Conservation (phyloP, 495 filamentous ascomycete species). For the Bacidia rubella region DNA sequence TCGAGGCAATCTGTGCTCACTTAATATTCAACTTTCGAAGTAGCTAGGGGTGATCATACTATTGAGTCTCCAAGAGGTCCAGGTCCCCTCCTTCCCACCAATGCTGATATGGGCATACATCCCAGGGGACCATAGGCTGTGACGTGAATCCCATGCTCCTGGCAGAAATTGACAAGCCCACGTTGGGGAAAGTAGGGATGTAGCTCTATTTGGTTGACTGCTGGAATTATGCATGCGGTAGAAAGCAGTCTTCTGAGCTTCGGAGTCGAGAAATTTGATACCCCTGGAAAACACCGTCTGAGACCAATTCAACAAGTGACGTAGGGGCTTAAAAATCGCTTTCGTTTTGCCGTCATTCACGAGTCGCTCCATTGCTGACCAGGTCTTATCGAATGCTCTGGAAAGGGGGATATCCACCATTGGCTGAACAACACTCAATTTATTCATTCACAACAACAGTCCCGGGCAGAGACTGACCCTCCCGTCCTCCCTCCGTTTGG, state of each 20-base stretch:
- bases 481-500: no score
- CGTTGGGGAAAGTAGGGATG: background rate
- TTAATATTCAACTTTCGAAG: no score
- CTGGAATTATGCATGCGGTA: background rate
- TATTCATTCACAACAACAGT: no score
- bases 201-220: background rate
- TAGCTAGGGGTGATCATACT: no score
- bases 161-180: background rate
- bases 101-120: background rate
- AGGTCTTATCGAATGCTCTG: background rate
- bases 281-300: background rate
- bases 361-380: background rate
- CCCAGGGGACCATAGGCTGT: background rate
- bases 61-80: background rate
- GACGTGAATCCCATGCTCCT: background rate
- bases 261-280: background rate
- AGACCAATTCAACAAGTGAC: no score
- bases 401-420: background rate
- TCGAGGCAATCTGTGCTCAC: no score
- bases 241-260: background rate
- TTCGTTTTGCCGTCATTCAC: background rate
- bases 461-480: no score
- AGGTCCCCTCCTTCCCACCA: background rate
- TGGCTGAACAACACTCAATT: background rate
- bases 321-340: background rate